These are phyloP conservation scores for Kwoniella sp. DNA, from an alignment of 768 basidiomycete genomes.

Conservation along the genomic window DNA sequence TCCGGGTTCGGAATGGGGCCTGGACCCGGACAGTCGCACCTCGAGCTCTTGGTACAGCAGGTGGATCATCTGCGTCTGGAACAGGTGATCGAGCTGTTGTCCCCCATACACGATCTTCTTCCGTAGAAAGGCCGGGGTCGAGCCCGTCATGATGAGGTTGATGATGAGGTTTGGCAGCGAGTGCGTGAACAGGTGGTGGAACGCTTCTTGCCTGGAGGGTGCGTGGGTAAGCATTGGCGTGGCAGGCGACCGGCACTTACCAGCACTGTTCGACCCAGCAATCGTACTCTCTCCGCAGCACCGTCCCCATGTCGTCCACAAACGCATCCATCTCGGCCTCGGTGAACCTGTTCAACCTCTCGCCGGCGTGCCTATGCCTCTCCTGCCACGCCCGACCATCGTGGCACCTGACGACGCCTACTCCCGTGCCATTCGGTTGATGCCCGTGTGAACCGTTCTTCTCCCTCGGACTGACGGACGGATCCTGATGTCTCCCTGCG, in stretches of 20 bases:
- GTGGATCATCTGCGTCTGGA: conserved; percentile 43
- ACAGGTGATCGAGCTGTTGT: conserved; percentile 38
- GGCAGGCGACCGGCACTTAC: conserved; percentile 22
- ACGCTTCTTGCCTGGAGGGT: conserved; percentile 47
- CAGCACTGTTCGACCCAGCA: conserved; percentile 51
- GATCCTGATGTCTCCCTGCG: conserved; percentile 37
- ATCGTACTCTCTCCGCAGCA: conserved; percentile 47
- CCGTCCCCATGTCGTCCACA: conserved; percentile 43
- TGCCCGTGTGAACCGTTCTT: neutral
- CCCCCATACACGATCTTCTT: conserved; percentile 48
- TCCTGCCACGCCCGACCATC: conserved; percentile 32
- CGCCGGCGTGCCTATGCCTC: conserved; percentile 32
- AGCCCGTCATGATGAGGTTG: conserved; percentile 44
- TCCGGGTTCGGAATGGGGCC: conserved; percentile 28
- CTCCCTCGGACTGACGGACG: conserved; percentile 1
- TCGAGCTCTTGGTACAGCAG: conserved; percentile 45
- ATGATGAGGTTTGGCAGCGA: conserved; percentile 46
- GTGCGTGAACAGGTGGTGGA: conserved; percentile 47
- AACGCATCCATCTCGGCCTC: conserved; percentile 47
- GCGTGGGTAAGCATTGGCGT: no score
- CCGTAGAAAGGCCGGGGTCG: conserved; percentile 43
- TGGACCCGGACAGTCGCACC: conserved; percentile 38
- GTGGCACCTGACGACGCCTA: conserved; percentile 42
- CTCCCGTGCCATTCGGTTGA: conserved; percentile 12
- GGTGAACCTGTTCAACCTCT: conserved; percentile 23